Evolutionary conservation across 2,329 filamentous ascomycete genomes (phyloP), one percentile per base, ranked within the genome.

Genomic region (Colletotrichum somersetense): DNA sequence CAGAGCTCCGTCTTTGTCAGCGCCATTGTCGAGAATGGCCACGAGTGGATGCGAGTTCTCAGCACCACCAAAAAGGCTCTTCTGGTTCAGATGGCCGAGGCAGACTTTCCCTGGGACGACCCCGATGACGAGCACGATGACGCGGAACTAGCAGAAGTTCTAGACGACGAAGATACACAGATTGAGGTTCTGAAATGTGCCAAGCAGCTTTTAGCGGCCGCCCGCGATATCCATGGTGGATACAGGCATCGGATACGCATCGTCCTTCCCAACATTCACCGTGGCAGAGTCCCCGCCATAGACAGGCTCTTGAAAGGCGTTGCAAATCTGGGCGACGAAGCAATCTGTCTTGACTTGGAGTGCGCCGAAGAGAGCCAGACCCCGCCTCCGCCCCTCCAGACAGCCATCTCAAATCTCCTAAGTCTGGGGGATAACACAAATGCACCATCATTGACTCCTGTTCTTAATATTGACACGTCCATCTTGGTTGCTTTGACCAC

Each of bases 401-500:
- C 57, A 18, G 80, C 80, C 18, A 73, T 83, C 4, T 65, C 65
- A 6, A 79, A 78, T 38, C 76, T 83, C 0, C 72, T 81, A 2
- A 76, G 79, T 1, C 71, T 79, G 55, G 78, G 69, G 16, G 79
- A 55, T 67, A 79, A 8, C 75, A 75, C 18, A 74, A 35, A 61
- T 0, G 18, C 53, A 14, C 66, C 69, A 10, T 48, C 76, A 5
- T 78, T 84, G n/a, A 82, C 81, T 5, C 52, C 75, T 1, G 80
- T 78, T 3, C 68, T 84, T 12, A 84, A 84, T 67, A 75, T 84
- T 66, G 82, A 84, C 56, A 82, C 83, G 44, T 83, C 82, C 6
- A 78, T 83, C 48, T 77, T 84, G 3, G 79, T 83, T 18, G 80
- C 82, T 44, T 75, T 84, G 30, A 79, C 81, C 42, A 83, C 82